Evolutionary conservation across 192 early-diverging fungal species (phyloP), one percentile per base, ranked within the genome.

Genomic region (Lunasporangiospora selenospora): DNA sequence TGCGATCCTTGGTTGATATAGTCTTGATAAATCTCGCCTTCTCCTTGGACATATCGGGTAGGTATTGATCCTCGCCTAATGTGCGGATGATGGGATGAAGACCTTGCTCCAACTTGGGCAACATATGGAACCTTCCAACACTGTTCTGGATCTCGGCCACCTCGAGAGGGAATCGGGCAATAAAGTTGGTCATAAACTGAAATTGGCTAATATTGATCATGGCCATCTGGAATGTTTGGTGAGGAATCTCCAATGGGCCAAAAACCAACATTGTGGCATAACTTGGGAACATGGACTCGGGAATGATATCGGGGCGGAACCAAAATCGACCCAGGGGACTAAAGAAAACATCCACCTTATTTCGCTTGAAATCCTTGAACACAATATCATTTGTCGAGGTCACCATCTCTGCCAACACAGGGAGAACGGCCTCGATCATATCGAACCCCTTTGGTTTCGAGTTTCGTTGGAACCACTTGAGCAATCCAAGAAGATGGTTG

Each of bases 381-480:
- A 77, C 66, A 8, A 84, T 53, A 21, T 83, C 81, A 43, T 82
- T 86, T 1, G 80, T 80, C 1, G 83, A 81, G 3, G 77, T 60
- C 18, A 82, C 73, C 5, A 86, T 47, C 43, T 86, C 81, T 2
- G 79, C 77, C 24, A 86, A 44, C 11, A 84, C 51, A 2, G 85
- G 80, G 27, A 83, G 76, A 6, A 79, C 58, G 5, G 70, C 51
- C 2, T 59, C 53, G 65, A 86, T 69, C 13, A 82, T 49, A 5
- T 62, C 54, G 4, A 83, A 47, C 2, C 73, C 76, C 29, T 69
- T 49, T 7, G 64, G 53, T 23, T 75, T 80, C 4, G 69, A 77
- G 58, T 80, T 80, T 29, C 81, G 64, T 4, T 81, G 62, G 37
- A 75, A 77, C 82, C 85, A 86, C 57, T 86, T 86, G 2, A 86